A percentile compares a stretch with the other conserved stretches of the same genome.
phyloP scores from a whole-genome alignment of 2,329 filamentous ascomycete genomes.

The Phaeosphaeria sp. region DNA sequence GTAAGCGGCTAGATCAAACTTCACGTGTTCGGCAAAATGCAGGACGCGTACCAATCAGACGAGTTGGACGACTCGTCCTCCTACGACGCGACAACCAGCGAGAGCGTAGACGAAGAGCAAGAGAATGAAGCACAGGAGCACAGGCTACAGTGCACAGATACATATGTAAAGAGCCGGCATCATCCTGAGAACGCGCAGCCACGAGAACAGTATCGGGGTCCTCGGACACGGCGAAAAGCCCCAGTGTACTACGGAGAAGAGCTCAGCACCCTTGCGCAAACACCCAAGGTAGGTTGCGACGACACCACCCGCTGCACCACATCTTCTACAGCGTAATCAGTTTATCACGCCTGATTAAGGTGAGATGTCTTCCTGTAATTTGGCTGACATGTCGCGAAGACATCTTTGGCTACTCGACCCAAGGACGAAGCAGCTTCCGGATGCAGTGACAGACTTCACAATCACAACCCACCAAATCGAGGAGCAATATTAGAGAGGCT shows the following conservation, averaged over 20 bases:
- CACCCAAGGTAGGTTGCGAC: slow-evolving; percentile 1
- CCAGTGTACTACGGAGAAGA: slow-evolving; percentile 14
- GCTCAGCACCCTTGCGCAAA: neutral
- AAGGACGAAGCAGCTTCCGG: neutral
- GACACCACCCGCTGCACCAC: neutral
- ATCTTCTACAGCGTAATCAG: neutral
- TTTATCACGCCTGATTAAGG: too few relatives aligned
- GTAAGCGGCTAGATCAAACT: slow-evolving; percentile 17
- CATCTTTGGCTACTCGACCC: neutral
- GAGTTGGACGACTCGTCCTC: slow-evolving; percentile 17
- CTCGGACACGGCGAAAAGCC: slow-evolving; percentile 2
- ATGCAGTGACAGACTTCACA: neutral
- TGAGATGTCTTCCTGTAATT: neutral
- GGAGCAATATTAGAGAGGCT: neutral
- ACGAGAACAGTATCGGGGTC: slow-evolving; percentile 10
- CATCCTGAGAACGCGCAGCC: slow-evolving; percentile 3
- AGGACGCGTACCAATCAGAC: slow-evolving; percentile 31
- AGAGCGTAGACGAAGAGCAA: slow-evolving; percentile 1
- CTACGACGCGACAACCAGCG: slow-evolving; percentile 8
- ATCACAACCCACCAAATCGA: neutral
- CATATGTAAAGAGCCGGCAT: neutral
- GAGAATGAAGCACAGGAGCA: slow-evolving; percentile 9
- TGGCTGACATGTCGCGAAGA: neutral
- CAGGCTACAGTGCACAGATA: neutral
- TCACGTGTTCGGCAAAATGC: slow-evolving; percentile 38